phyloP scores from a whole-genome alignment of 306 rosid species.

The Hippophae rhamnoides region DNA sequence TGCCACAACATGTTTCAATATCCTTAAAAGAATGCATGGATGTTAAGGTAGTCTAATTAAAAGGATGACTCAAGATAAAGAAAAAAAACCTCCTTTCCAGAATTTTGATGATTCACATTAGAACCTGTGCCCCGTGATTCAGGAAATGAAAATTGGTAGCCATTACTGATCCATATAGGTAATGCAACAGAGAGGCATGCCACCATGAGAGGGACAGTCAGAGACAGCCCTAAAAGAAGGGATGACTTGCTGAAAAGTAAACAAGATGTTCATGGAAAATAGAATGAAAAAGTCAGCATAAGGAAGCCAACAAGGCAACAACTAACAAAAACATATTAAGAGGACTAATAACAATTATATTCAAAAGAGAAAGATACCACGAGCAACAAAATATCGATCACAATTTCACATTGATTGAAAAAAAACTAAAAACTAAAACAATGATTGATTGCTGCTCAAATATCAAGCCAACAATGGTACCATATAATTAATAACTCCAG shows the following conservation, averaged over 20 bases:
- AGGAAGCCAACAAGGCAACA: neutral
- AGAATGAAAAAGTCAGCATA: neutral
- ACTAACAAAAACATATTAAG: neutral
- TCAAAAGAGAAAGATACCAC: neutral
- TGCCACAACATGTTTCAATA: no score
- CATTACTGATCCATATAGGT: constrained; percentile 90
- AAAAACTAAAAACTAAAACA: no score
- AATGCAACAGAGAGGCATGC: constrained; percentile 89
- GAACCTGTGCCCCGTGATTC: constrained; percentile 39
- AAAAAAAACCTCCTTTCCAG: constrained; percentile 50
- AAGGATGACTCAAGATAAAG: neutral
- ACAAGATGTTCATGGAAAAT: constrained; percentile 12
- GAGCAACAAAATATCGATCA: neutral
- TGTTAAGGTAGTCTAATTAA: neutral
- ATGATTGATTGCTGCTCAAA: no score
- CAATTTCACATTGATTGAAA: no score
- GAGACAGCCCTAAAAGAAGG: constrained; percentile 87
- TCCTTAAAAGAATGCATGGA: neutral
- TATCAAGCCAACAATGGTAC: no score
- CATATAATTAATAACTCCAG: no score
- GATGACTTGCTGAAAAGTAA: constrained; percentile 89
- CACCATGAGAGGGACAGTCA: constrained; percentile 92
- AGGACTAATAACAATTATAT: neutral
- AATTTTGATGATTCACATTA: constrained; percentile 51
- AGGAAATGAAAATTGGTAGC: constrained; percentile 84